Evolutionary conservation across 306 rosid species (phyloP).

Genomic region (Alnus glutinosa): DNA sequence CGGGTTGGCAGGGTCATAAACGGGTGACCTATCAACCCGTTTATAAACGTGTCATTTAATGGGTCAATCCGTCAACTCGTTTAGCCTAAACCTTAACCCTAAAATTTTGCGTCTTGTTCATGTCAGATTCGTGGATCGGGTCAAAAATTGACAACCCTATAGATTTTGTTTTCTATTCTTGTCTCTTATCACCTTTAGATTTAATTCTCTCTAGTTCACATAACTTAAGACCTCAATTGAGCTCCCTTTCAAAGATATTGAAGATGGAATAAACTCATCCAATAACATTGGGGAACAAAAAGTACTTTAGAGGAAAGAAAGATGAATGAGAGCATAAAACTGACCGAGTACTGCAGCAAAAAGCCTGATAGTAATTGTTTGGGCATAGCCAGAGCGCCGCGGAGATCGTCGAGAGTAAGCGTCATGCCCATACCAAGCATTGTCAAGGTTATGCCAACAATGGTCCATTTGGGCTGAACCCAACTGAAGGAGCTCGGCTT

Average conservation of each 20-base stretch:
- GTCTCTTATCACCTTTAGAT: background rate
- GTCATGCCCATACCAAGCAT: constrained; percentile 99
- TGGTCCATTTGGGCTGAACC: constrained; percentile 63
- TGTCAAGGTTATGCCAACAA: constrained; percentile 55
- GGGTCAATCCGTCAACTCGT: no score
- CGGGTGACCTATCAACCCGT: no score
- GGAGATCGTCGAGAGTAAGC: constrained; percentile 78
- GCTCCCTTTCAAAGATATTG: background rate
- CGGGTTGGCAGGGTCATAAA: no score
- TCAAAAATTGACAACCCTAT: no score
- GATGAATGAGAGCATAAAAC: background rate
- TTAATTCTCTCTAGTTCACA: background rate
- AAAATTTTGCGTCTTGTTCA: no score
- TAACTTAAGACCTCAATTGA: background rate
- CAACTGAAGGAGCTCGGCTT: constrained; percentile 61
- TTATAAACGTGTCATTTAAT: no score
- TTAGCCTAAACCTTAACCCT: no score
- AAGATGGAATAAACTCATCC: background rate
- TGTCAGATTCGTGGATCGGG: no score
- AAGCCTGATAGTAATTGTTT: constrained; percentile 71
- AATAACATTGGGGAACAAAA: background rate
- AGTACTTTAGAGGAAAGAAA: no score
- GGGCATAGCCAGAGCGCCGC: constrained; percentile 74
- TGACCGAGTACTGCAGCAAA: constrained; percentile 78
- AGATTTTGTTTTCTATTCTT: background rate